Conservation (phyloP, 345 rosid species). For the Aquilaria malaccensis region DNA sequence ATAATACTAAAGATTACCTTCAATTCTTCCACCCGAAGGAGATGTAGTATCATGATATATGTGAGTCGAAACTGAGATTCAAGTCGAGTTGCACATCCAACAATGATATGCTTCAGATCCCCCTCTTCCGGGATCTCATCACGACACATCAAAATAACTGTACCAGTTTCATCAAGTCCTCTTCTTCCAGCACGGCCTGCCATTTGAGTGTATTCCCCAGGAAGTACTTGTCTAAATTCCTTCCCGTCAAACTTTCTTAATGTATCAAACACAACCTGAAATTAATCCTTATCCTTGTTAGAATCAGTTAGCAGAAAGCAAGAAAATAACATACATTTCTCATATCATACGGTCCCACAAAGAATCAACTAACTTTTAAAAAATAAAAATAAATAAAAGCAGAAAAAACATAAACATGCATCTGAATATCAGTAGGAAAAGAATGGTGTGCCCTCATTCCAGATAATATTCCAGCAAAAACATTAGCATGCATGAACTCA, state of each 20-base stretch:
- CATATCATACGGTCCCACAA: neutral
- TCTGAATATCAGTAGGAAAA: neutral
- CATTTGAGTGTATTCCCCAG: slow-evolving; percentile 99
- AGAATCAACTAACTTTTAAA: neutral
- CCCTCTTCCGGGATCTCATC: slow-evolving; percentile 87
- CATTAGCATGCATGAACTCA: no score
- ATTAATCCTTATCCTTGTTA: slow-evolving; percentile 16
- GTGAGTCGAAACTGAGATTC: slow-evolving; percentile 95
- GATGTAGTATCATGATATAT: slow-evolving; percentile 94
- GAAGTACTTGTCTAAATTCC: slow-evolving; percentile 74
- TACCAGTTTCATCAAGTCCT: slow-evolving; percentile 94
- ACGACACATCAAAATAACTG: slow-evolving; percentile 88
- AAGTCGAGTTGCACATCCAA: slow-evolving; percentile 81
- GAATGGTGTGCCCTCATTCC: no score
- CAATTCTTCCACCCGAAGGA: slow-evolving; percentile 96
- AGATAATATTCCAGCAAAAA: no score
- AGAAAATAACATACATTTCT: neutral
- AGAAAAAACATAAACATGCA: neutral
- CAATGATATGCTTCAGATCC: slow-evolving; percentile 49
- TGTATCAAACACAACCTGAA: slow-evolving; percentile 87
- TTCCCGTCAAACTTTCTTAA: slow-evolving; percentile 94
- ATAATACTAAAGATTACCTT: slow-evolving; percentile 46
- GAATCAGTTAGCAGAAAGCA: slow-evolving; percentile 11
- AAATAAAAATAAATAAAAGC: no score
- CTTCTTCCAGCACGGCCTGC: slow-evolving; percentile 99